Evolutionary conservation across 345 rosid species (phyloP), one percentile per base, ranked within the genome.

Genomic region (Populus ilicifolia): DNA sequence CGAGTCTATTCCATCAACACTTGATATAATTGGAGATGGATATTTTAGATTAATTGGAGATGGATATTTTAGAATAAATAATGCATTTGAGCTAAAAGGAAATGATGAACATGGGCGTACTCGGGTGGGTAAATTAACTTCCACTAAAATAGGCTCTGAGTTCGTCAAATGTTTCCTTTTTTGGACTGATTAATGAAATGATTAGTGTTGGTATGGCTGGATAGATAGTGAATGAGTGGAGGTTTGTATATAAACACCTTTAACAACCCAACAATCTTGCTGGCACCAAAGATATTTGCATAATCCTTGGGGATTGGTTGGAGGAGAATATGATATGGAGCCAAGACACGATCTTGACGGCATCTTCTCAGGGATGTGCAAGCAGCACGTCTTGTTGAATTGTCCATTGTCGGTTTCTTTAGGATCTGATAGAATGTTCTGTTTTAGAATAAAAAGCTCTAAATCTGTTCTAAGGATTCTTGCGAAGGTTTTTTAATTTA

Each of bases 311-410:
- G 80, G 85, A 75, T 67, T 9, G 21, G 25, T 9, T 35, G 87
- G 46, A 39, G 85, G 85, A 65, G 80, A 82, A 66, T 77, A 68
- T 4, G 84, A 66, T 77, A 68, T 4, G 84, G 87, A n/a, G 81
- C 75, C 65, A 85, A 25, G 2, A 85, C 54, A 72, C 87, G 80
- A 68, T 80, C 84, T 64, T 39, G 38, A 25, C 74, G 38, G 27
- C 87, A 82, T 82, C 36, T 72, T 70, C 80, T 78, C 68, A 80
- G 39, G 73, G 44, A 75, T 70, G 64, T 85, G 80, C 85, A 80
- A 14, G 83, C 85, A 50, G 82, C 84, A 48, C 85, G 78, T 79
- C 86, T 75, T 9, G 39, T 52, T 72, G 76, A 63, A 48, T 23
- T 54, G 7, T 16, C 54, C 66, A 63, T 72, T 5, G 65, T 71